phyloP scores from a whole-genome alignment of 2,329 filamentous ascomycete species.

The Mycocentrospora acerina region DNA sequence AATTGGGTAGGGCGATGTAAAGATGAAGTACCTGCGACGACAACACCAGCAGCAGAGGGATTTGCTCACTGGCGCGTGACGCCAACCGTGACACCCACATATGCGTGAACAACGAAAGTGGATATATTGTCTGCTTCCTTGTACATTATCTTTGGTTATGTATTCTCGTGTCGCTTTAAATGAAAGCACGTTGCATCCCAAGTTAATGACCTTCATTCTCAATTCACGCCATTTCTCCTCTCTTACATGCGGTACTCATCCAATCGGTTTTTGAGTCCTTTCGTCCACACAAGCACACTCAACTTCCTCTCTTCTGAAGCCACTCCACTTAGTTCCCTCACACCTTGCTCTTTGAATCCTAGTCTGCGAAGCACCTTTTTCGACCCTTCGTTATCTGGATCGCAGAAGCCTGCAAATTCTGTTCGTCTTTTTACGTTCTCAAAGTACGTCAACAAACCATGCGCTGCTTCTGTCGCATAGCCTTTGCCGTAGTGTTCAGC shows the following conservation, averaged over 20 bases:
- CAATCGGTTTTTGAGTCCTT: conserved; percentile 4
- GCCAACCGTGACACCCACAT: conserved; percentile 27
- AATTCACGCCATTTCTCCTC: neutral
- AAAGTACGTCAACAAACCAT: conserved; percentile 10
- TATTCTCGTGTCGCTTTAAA: too few species aligned
- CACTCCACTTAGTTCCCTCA: conserved; percentile 9
- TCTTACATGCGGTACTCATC: conserved; percentile 1
- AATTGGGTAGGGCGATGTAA: conserved; percentile 41
- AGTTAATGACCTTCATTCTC: too few species aligned
- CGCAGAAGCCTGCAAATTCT: conserved; percentile 17
- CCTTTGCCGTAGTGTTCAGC: conserved; percentile 14
- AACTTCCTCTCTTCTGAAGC: neutral
- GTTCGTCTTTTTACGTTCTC: conserved; percentile 7
- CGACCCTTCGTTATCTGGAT: conserved; percentile 16
- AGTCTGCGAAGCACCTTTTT: conserved; percentile 19
- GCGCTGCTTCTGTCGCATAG: conserved; percentile 23
- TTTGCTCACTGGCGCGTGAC: conserved; percentile 27
- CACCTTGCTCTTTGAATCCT: conserved; percentile 20
- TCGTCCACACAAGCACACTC: conserved; percentile 11
- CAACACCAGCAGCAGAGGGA: conserved; percentile 28
- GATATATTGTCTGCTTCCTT: too few species aligned
- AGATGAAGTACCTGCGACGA: conserved; percentile 26
- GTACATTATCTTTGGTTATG: too few species aligned
- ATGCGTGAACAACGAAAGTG: neutral
- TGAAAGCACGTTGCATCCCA: too few species aligned